phyloP scores from a whole-genome alignment of 345 rosid species.

The Lepidium africanum region DNA sequence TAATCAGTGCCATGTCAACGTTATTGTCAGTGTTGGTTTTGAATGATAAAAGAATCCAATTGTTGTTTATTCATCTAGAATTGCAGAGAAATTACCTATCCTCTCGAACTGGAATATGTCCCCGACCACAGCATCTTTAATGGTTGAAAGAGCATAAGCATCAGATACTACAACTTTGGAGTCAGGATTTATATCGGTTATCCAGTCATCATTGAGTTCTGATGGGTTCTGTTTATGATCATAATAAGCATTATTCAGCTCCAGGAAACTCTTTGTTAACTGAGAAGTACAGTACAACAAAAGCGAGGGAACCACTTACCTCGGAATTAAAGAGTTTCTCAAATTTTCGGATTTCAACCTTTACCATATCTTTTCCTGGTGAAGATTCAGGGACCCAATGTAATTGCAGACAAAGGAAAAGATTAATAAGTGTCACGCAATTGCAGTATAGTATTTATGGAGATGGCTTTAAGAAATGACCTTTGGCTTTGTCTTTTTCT shows the following conservation, averaged over 20 bases:
- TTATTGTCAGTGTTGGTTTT: neutral
- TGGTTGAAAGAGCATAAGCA: constrained; percentile 58
- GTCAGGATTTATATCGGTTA: constrained; percentile 54
- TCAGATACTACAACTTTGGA: constrained; percentile 52
- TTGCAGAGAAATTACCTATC: constrained; percentile 42
- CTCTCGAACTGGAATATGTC: constrained; percentile 82
- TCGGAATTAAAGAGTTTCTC: constrained; percentile 69
- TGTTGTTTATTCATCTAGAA: neutral
- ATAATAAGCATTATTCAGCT: neutral
- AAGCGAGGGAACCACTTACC: constrained; percentile 2
- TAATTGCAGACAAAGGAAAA: constrained; percentile 33
- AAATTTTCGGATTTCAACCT: constrained; percentile 81
- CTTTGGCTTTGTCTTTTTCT: constrained; percentile 79
- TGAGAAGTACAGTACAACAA: neutral
- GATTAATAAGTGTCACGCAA: neutral
- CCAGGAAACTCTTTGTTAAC: neutral
- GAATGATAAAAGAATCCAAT: neutral
- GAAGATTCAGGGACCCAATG: constrained; percentile 85
- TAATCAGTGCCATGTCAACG: neutral
- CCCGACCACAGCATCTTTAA: constrained; percentile 48
- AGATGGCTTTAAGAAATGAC: constrained; percentile 22
- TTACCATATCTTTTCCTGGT: constrained; percentile 49
- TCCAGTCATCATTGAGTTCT: constrained; percentile 65
- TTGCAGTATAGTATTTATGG: neutral
- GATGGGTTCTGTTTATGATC: constrained; percentile 55